Conservation (phyloP, 306 rosid genomes). For the Quercus mongolica region DNA sequence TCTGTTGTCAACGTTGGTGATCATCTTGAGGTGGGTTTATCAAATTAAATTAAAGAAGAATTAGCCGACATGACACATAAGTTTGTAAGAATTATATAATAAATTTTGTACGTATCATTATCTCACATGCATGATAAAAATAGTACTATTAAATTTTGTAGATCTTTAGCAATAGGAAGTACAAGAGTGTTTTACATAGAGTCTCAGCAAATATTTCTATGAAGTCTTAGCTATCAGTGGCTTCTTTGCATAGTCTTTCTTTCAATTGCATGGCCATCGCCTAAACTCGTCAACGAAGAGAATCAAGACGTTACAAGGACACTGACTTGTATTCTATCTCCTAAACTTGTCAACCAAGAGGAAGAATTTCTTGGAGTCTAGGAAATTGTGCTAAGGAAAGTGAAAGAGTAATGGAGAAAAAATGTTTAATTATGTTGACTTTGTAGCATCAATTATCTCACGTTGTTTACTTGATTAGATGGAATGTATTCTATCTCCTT, state of each 20-base stretch:
- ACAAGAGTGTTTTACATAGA: conserved; percentile 84
- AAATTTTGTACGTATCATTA: not conserved
- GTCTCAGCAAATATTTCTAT: conserved; percentile 49
- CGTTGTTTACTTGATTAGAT: not conserved
- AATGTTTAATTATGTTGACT: not conserved
- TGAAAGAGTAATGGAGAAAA: not conserved
- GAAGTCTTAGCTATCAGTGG: conserved; percentile 56
- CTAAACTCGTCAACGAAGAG: conserved; percentile 50
- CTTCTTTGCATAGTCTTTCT: conserved; percentile 65
- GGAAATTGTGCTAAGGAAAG: conserved; percentile 37
- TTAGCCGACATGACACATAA: too few relatives aligned
- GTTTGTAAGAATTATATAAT: too few relatives aligned
- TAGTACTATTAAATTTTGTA: not conserved
- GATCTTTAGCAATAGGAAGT: conserved; percentile 89
- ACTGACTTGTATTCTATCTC: conserved; percentile 52
- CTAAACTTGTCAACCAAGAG: conserved; percentile 36
- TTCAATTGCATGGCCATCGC: conserved; percentile 41
- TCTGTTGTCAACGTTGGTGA: conserved; percentile 85
- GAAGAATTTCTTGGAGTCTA: conserved; percentile 70
- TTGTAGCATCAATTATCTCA: not conserved
- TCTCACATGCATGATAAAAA: not conserved
- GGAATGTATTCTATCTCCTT: not conserved
- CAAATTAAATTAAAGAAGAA: too few relatives aligned
- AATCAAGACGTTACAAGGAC: conserved; percentile 70
- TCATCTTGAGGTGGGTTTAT: conserved; percentile 69